Conservation (phyloP, 805 yeast genomes). For the Ogataea angusta region DNA sequence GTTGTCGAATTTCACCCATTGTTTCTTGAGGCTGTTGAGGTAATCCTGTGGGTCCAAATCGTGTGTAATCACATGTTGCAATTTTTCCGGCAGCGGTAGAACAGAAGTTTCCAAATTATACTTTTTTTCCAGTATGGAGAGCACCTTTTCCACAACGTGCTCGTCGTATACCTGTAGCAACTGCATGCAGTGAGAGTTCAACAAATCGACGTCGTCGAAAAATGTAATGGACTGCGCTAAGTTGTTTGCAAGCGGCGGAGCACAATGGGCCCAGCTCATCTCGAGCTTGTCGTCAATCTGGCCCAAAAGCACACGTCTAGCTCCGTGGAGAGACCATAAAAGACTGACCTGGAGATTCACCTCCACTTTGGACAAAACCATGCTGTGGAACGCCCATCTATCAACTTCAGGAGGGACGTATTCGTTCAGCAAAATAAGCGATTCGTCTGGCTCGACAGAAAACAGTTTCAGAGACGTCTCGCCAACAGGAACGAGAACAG, state of each 20-base stretch:
- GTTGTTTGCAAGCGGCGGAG: constrained; percentile 9
- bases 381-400: constrained; percentile 28
- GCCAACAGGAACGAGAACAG: constrained; percentile 29
- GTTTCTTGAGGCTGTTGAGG: constrained; percentile 39
- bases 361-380: constrained; percentile 9
- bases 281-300: constrained; percentile 6
- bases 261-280: constrained; percentile 16
- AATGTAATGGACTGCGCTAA: constrained; percentile 13
- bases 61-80: constrained; percentile 27
- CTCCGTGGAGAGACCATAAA: constrained; percentile 25
- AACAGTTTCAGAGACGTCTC: constrained; percentile 22
- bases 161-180: constrained; percentile 49
- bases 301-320: constrained; percentile 22
- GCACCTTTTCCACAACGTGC: constrained; percentile 48
- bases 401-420: constrained; percentile 17
- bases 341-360: constrained; percentile 20
- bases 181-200: constrained; percentile 39
- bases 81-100: constrained; percentile 33
- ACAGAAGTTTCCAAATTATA: constrained; percentile 9
- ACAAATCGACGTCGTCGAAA: constrained; percentile 7
- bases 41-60: constrained; percentile 33
- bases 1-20: constrained; percentile 68
- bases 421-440: constrained; percentile 10
- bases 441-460: constrained; percentile 13
- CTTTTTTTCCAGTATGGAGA: constrained; percentile 15